Evolutionary conservation across 306 rosid species (phyloP).

Genomic region (Castanea mollissima): DNA sequence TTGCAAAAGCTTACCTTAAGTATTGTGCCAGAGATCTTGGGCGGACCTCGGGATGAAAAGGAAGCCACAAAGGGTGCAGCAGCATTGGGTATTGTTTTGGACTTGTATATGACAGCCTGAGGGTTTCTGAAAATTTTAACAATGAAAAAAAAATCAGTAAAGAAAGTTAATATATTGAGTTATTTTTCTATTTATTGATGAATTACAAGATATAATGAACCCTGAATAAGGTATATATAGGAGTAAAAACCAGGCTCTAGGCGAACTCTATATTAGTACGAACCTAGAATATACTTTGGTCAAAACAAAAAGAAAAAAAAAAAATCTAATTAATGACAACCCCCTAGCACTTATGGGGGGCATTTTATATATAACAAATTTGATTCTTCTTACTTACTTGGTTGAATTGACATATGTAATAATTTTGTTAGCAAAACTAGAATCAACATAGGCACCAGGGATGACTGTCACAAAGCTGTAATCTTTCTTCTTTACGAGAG

Average conservation of each 20-base stretch:
- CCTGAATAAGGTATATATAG: too few relatives aligned
- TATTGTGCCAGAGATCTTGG: constrained; percentile 33
- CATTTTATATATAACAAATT: too few relatives aligned
- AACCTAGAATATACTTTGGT: too few relatives aligned
- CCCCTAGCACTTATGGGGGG: too few relatives aligned
- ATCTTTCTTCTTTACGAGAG: constrained; percentile 23
- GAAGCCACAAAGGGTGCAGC: constrained; percentile 64
- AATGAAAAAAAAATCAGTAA: too few relatives aligned
- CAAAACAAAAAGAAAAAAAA: too few relatives aligned
- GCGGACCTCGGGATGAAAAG: constrained; percentile 82
- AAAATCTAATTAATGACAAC: too few relatives aligned
- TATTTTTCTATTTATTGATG: too few relatives aligned
- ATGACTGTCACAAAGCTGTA: constrained; percentile 26
- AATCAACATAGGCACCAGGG: constrained; percentile 40
- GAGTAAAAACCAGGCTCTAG: too few relatives aligned
- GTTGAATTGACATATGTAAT: constrained; percentile 68
- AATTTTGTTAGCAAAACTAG: constrained; percentile 33
- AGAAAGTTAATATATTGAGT: too few relatives aligned
- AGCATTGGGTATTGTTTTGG: constrained; percentile 9
- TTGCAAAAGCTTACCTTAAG: constrained; percentile 48
- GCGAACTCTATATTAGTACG: too few relatives aligned
- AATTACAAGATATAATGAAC: too few relatives aligned
- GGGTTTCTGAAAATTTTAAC: constrained; percentile 41
- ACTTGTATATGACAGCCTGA: constrained; percentile 51
- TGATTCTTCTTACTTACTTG: constrained; percentile 34